Evolutionary conservation across 2,329 filamentous ascomycete species (phyloP).

Genomic region (Colletotrichum sp.): DNA sequence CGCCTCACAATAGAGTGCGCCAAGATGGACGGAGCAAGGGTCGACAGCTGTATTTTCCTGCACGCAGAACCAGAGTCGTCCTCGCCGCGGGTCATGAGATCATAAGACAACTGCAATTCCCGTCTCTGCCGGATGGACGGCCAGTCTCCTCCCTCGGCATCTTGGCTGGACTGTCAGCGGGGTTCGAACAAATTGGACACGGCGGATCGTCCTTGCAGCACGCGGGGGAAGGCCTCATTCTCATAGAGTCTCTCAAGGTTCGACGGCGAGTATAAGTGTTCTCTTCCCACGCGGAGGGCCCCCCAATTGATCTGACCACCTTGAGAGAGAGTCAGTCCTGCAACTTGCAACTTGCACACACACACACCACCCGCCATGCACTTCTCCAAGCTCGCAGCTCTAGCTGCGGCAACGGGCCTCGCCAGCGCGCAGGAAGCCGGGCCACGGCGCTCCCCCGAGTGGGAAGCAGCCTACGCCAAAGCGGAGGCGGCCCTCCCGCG

Average conservation of each 20-base stretch:
- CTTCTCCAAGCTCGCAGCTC: constrained; percentile 13
- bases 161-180: neutral
- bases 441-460: constrained; percentile 36
- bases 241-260: neutral
- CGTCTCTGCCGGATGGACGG: neutral
- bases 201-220: neutral
- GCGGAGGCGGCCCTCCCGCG: constrained; percentile 70
- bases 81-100: neutral
- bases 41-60: neutral
- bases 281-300: neutral
- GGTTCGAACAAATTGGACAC: neutral
- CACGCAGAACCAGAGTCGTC: neutral
- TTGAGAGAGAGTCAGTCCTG: neutral
- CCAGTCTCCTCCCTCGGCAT: neutral
- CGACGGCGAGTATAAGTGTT: neutral
- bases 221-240: neutral
- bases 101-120: neutral
- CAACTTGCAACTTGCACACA: neutral
- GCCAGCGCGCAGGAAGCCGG: constrained; percentile 11
- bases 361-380: neutral
- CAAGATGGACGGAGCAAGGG: neutral
- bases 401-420: constrained; percentile 16
- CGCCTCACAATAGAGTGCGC: neutral
- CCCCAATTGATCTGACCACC: neutral
- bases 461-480: constrained; percentile 73